Conservation (phyloP, 495 filamentous ascomycete species). For the Cetradonia linearis region DNA sequence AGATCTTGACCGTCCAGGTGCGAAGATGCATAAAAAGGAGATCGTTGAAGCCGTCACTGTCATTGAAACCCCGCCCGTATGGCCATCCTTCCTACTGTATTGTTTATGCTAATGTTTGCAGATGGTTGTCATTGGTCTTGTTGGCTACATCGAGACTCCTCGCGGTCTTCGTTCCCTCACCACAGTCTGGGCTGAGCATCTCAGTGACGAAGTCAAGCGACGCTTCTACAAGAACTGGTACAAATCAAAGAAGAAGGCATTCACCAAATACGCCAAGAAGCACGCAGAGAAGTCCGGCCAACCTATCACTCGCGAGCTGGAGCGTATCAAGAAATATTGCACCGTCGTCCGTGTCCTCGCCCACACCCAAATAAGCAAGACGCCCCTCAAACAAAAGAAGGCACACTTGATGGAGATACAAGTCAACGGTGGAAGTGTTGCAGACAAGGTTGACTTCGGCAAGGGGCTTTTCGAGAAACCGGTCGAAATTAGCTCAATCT, state of each 20-base stretch:
- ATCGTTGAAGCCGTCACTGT: conserved; percentile 98
- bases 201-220: conserved; percentile 95
- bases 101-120: conserved; percentile 55
- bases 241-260: conserved; percentile 99
- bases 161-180: conserved; percentile 98
- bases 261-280: conserved; percentile 99
- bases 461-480: conserved; percentile 97
- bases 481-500: conserved; percentile 83
- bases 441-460: conserved; percentile 94
- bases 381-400: conserved; percentile 99
- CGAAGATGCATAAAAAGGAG: conserved; percentile 99
- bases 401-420: conserved; percentile 99
- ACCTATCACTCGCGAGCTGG: conserved; percentile 88
- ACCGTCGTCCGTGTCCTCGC: conserved; percentile 98
- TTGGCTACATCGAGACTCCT: conserved; percentile 99
- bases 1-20: conserved; percentile 97
- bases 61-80: conserved; percentile 99
- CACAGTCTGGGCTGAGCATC: conserved; percentile 98
- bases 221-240: conserved; percentile 99
- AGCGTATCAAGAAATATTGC: conserved; percentile 99
- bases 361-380: conserved; percentile 99
- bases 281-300: conserved; percentile 84
- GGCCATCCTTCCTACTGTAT: conserved; percentile 34
- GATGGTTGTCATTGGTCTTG: conserved; percentile 98
- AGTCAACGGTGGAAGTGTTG: conserved; percentile 90